Percentiles rank a stretch among this genome's conserved stretches.
Conservation (phyloP, 2,329 filamentous ascomycete species). For the Colletotrichum tofieldiae region DNA sequence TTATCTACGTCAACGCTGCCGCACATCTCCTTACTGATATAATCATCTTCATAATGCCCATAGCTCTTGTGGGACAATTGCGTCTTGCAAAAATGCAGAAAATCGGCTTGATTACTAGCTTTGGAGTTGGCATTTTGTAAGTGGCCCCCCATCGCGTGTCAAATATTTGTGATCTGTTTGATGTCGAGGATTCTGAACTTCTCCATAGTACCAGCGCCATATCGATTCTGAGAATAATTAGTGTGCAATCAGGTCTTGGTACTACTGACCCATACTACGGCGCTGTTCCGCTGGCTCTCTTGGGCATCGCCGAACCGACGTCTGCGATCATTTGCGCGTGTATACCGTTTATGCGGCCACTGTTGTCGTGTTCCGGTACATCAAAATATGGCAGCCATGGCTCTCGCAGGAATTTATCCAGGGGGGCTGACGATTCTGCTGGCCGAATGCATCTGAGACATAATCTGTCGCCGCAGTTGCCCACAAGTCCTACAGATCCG, state of each 20-base stretch:
- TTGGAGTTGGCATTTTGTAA: constrained; percentile 40
- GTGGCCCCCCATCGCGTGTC: neutral
- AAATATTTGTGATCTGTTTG: neutral
- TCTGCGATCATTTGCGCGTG: constrained; percentile 17
- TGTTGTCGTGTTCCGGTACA: neutral
- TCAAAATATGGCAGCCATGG: neutral
- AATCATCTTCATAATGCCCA: constrained; percentile 40
- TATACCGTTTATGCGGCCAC: constrained; percentile 18
- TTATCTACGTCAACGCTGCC: constrained; percentile 2
- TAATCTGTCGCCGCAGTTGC: neutral
- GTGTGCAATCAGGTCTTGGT: neutral
- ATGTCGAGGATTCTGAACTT: neutral
- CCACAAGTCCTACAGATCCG: neutral
- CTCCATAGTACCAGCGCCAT: constrained; percentile 13
- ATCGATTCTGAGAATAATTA: constrained; percentile 11
- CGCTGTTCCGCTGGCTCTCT: constrained; percentile 8
- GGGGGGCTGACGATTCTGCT: neutral
- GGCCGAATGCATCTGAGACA: neutral
- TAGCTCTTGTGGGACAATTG: constrained; percentile 24
- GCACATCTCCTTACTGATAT: constrained; percentile 37
- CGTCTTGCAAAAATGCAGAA: constrained; percentile 36
- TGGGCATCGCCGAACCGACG: constrained; percentile 11
- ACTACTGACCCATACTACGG: neutral
- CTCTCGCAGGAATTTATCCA: neutral
- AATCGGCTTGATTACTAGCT: constrained; percentile 22